Evolutionary conservation across 2,329 filamentous ascomycete genomes (phyloP).

Genomic region (Rhinocladiella similis): DNA sequence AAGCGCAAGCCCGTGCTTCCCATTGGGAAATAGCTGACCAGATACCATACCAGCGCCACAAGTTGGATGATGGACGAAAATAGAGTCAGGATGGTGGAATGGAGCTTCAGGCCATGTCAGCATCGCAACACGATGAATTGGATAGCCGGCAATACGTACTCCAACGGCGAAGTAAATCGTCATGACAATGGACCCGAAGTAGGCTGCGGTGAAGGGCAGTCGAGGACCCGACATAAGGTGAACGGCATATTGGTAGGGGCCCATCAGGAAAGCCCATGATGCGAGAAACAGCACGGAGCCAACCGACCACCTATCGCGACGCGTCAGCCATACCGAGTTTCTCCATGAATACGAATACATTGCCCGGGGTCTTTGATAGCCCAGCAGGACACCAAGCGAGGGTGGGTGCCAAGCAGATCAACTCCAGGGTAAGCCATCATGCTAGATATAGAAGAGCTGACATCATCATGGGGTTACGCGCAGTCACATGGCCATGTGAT

Average conservation of each 20-base stretch:
- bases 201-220: slow-evolving; percentile 88
- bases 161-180: slow-evolving; percentile 91
- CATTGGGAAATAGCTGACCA: slow-evolving; percentile 98
- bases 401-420: slow-evolving; percentile 9
- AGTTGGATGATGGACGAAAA: slow-evolving; percentile 82
- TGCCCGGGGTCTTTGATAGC: slow-evolving; percentile 8
- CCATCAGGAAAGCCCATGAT: slow-evolving; percentile 94
- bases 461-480: slow-evolving; percentile 29
- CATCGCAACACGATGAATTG: slow-evolving; percentile 87
- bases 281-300: slow-evolving; percentile 86
- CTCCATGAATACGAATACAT: slow-evolving; percentile 24
- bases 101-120: slow-evolving; percentile 90
- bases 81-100: slow-evolving; percentile 80
- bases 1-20: slow-evolving; percentile 84
- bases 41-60: slow-evolving; percentile 82
- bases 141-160: slow-evolving; percentile 74
- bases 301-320: slow-evolving; percentile 78
- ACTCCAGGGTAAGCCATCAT: slow-evolving; percentile 7
- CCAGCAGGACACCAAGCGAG: slow-evolving; percentile 7
- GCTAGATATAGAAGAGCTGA: slow-evolving; percentile 26
- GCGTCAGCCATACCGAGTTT: slow-evolving; percentile 23
- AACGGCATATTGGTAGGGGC: slow-evolving; percentile 75
- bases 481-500: slow-evolving; percentile 26
- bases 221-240: slow-evolving; percentile 83
- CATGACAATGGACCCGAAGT: slow-evolving; percentile 88